Evolutionary conservation across 257 asterid genomes (phyloP), one percentile per base, ranked within the genome.

Genomic region (Fraxinus pennsylvanica): DNA sequence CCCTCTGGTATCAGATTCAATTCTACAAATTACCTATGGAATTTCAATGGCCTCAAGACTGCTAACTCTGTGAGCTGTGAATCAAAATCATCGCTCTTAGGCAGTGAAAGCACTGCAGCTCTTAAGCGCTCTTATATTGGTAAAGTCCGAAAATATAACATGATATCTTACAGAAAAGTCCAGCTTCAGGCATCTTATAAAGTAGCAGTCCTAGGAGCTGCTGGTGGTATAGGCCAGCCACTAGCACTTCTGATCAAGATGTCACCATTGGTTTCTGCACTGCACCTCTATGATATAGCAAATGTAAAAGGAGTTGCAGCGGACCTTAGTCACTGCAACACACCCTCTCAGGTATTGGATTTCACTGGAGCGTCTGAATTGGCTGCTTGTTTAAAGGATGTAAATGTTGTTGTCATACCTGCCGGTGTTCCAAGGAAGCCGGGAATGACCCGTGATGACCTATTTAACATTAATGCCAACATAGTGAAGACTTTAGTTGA

Each of bases 401-500:
- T 72, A 6, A 74, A 93, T 61, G 96, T 91, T 41, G 97, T 91
- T 5, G 94, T 93, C 73, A 89, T 93, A 75, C 97, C 96, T 15
- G 98, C 97, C 65, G 98, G 98, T 70, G 96, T 93, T 76, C 94
- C 94, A 0, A 88, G 98, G 77, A 93, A 93, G 83, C 97, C 97
- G 0, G 98, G 98, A 6, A 91, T 91, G 96, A 90, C 97, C 33
- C 94, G 96, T 39, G 98, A 93, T 72, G 98, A 91, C 85, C 92
- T 93, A 68, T 93, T 93, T 74, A 93, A 93, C 83, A 91, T 90
- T 33, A 93, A 91, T 47, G 97, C 98, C 68, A 87, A 84, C 84
- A 93, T 91, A 0, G 98, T 93, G 77, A 93, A 88, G 80, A 88
- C 76, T 57, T 77, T 91, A 76, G 86, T 91, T 1, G 97, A 86